Evolutionary conservation across 768 basidiomycete genomes (phyloP).

Genomic region (Crucibulum laeve): DNA sequence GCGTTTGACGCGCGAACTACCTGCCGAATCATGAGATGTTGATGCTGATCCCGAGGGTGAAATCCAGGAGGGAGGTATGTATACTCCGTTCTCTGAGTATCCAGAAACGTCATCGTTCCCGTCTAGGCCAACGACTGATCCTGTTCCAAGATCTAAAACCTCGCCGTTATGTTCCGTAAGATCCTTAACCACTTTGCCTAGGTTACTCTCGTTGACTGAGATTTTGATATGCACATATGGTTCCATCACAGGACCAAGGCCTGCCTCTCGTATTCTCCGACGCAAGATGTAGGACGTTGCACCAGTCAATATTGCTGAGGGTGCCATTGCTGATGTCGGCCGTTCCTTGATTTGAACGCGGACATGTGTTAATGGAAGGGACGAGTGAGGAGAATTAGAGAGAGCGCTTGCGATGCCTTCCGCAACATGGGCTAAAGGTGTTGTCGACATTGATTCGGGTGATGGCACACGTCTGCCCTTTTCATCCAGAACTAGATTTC

Average conservation of each 20-base stretch:
- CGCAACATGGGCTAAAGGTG: conserved; percentile 51
- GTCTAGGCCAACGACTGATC: conserved; percentile 25
- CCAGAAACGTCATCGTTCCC: conserved; percentile 35
- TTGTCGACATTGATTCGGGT: conserved; percentile 44
- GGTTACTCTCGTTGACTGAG: conserved; percentile 56
- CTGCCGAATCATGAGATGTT: conserved; percentile 10
- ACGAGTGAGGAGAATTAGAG: conserved; percentile 76
- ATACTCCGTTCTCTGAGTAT: conserved; percentile 60
- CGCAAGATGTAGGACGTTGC: conserved; percentile 65
- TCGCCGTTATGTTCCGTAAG: conserved; percentile 84
- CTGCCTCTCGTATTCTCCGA: conserved; percentile 53
- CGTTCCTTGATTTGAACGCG: conserved; percentile 50
- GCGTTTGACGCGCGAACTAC: conserved; percentile 40
- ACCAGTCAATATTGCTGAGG: conserved; percentile 55
- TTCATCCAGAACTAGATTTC: conserved; percentile 64
- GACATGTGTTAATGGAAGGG: conserved; percentile 63
- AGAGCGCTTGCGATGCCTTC: conserved; percentile 69
- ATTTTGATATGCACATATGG: conserved; percentile 72
- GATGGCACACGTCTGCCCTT: conserved; percentile 46
- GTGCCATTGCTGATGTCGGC: conserved; percentile 33
- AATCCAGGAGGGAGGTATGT: conserved; percentile 70
- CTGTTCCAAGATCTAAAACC: conserved; percentile 59
- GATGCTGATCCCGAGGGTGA: conserved; percentile 58
- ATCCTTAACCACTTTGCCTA: conserved; percentile 80
- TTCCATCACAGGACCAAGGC: conserved; percentile 73